Percentiles rank a stretch among this genome's conserved stretches.
Evolutionary conservation across 2,329 filamentous ascomycete species (phyloP).

Genomic region (Botrytis elliptica): DNA sequence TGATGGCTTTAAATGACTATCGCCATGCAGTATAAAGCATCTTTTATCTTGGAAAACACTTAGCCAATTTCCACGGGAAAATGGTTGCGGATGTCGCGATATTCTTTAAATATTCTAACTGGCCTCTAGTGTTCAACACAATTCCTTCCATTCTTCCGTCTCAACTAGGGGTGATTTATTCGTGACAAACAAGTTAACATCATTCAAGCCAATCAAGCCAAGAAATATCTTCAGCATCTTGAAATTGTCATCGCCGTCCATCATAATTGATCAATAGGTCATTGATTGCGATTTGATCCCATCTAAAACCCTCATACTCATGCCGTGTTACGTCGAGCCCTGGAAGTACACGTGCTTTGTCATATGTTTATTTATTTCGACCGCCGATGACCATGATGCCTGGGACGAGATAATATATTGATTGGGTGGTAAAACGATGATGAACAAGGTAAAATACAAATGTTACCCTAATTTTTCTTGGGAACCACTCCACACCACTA

Average conservation of each 20-base stretch:
- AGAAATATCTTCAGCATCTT: constrained; percentile 12
- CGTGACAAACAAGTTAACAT: neutral
- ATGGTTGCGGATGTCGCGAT: constrained; percentile 18
- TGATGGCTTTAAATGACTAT: neutral
- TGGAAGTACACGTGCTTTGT: constrained; percentile 33
- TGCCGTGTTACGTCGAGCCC: constrained; percentile 36
- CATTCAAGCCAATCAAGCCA: neutral
- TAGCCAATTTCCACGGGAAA: neutral
- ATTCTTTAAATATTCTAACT: constrained; percentile 12
- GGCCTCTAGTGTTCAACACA: neutral
- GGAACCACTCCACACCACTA: constrained; percentile 21
- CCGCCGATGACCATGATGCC: constrained; percentile 9
- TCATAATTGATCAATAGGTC: neutral
- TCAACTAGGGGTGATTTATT: neutral
- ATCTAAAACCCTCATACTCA: neutral
- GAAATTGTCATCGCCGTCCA: constrained; percentile 20
- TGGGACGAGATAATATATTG: constrained; percentile 4
- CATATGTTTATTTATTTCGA: constrained; percentile 34
- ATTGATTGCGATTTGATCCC: constrained; percentile 1
- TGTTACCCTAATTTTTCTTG: constrained; percentile 8
- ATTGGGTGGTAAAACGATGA: constrained; percentile 12
- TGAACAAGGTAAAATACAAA: neutral
- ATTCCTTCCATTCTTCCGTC: neutral
- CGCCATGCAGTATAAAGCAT: neutral
- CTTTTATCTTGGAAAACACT: neutral